Conservation (phyloP, 2,329 filamentous ascomycete genomes). For the Didymella lethalis region DNA sequence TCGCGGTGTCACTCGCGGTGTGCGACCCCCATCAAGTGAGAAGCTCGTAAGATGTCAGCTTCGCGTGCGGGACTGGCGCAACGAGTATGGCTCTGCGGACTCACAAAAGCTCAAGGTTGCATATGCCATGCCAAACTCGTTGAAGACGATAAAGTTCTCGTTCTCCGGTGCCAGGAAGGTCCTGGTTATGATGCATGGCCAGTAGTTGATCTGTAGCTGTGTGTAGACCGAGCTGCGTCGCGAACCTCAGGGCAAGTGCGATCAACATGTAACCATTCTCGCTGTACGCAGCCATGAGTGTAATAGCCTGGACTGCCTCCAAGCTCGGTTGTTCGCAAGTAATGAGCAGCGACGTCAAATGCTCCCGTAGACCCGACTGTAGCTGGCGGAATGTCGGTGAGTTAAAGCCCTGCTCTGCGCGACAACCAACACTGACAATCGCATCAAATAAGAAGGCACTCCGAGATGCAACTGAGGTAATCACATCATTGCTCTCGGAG, state of each 20-base stretch:
- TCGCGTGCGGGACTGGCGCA: background rate
- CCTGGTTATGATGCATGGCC: conserved; percentile 31
- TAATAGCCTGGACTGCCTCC: conserved; percentile 62
- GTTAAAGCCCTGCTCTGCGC: conserved; percentile 55
- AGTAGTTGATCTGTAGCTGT: conserved; percentile 52
- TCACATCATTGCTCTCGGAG: conserved; percentile 55
- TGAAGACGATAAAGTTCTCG: conserved; percentile 46
- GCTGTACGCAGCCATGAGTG: conserved; percentile 62
- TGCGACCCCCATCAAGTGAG: conserved; percentile 56
- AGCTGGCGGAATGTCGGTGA: conserved; percentile 50
- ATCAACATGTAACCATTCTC: conserved; percentile 61
- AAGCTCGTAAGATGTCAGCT: conserved; percentile 28
- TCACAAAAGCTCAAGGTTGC: conserved; percentile 59
- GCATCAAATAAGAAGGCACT: conserved; percentile 62
- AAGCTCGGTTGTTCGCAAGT: conserved; percentile 52
- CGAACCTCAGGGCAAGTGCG: conserved; percentile 61
- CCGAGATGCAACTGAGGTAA: conserved; percentile 56
- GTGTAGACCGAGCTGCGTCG: conserved; percentile 57
- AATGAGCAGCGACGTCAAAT: conserved; percentile 58
- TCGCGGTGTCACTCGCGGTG: conserved; percentile 49
- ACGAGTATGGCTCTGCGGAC: background rate
- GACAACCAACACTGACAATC: conserved; percentile 62
- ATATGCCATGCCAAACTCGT: conserved; percentile 62
- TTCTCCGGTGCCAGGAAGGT: conserved; percentile 33
- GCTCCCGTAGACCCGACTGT: conserved; percentile 44